Evolutionary conservation across 371 early-diverging fungal species (phyloP).

Genomic region (Apophysomyces trapeziformis): DNA sequence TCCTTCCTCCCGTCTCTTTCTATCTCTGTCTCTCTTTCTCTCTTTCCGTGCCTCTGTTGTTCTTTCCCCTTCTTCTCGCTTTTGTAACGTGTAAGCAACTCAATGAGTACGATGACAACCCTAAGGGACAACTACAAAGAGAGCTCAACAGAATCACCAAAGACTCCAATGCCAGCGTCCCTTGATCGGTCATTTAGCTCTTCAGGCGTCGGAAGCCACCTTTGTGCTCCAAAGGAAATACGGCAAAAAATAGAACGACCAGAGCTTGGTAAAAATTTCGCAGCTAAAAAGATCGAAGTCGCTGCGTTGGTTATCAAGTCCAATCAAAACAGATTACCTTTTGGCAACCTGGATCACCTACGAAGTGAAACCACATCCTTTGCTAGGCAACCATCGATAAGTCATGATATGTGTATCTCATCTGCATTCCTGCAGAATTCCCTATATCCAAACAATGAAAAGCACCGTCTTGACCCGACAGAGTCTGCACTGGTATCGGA

Average conservation of each 20-base stretch:
- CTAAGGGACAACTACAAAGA: neutral
- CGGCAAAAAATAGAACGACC: neutral
- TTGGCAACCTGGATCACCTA: neutral
- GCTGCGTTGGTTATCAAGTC: slow-evolving; percentile 28
- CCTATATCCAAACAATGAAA: slow-evolving; percentile 15
- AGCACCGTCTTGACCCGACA: slow-evolving; percentile 8
- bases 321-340: slow-evolving; percentile 13
- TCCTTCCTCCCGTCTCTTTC: neutral
- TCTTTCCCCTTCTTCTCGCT: neutral
- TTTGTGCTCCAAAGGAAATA: neutral
- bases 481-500: slow-evolving; percentile 1
- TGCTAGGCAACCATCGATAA: neutral
- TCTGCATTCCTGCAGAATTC: neutral
- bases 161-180: neutral
- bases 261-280: slow-evolving; percentile 25
- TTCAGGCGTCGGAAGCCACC: neutral
- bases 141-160: neutral
- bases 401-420: too few relatives aligned
- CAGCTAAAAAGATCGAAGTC: slow-evolving; percentile 25
- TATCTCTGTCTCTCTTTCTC: neutral
- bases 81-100: too few relatives aligned
- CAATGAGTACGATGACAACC: slow-evolving; percentile 3
- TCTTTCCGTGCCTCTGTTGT: neutral
- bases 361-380: neutral
- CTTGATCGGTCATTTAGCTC: too few relatives aligned